Percentiles rank a stretch among this genome's conserved stretches.
phyloP scores from a whole-genome alignment of 1,139 yeast genomes.

The Taphrina deformans region DNA sequence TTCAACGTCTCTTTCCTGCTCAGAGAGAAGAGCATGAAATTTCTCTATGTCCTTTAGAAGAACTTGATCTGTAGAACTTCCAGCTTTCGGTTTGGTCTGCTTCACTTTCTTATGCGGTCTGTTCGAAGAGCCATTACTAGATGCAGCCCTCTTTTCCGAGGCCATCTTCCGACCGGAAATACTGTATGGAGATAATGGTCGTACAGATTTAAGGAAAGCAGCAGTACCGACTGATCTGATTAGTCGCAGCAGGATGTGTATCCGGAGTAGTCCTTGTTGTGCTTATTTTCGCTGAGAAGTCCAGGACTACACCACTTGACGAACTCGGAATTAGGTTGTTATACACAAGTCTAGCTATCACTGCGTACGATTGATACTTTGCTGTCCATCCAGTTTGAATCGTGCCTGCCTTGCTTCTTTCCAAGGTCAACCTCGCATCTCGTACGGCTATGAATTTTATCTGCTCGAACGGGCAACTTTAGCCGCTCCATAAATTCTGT shows the following conservation, averaged over 20 bases:
- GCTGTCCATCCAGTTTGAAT: too few species aligned
- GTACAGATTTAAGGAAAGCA: neutral
- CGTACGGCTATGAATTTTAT: too few species aligned
- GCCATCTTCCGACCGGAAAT: neutral
- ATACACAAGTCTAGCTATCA: too few species aligned
- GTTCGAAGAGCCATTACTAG: constrained; percentile 2
- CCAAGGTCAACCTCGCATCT: too few species aligned
- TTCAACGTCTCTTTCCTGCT: constrained; percentile 55
- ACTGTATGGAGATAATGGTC: neutral
- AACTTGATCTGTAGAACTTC: constrained; percentile 63
- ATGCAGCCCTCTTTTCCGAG: constrained; percentile 3
- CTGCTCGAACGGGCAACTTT: neutral
- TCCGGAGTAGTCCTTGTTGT: too few species aligned
- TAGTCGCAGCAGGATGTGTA: neutral
- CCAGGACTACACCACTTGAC: too few species aligned
- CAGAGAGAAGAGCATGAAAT: constrained; percentile 51
- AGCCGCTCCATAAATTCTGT: neutral
- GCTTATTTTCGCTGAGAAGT: too few species aligned
- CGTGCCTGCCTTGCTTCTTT: too few species aligned
- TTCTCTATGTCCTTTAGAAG: constrained; percentile 70
- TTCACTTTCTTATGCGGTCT: constrained; percentile 11
- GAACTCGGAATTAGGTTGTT: too few species aligned
- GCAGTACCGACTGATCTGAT: neutral
- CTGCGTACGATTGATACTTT: too few species aligned
- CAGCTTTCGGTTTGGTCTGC: constrained; percentile 48